Conservation (phyloP, 805 yeast species). For the Yarrowia sp. region DNA sequence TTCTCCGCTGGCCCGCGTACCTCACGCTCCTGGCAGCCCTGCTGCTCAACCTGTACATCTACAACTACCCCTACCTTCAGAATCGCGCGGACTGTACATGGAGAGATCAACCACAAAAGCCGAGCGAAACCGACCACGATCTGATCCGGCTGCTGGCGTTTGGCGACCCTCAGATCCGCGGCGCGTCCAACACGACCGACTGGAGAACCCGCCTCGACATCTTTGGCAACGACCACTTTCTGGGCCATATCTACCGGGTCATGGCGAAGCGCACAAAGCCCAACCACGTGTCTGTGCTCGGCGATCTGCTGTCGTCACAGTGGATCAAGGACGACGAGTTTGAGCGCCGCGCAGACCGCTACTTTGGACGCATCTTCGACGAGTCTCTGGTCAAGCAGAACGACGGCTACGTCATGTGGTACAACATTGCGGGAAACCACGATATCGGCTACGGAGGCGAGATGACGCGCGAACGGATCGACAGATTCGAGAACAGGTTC, state of each 20-base stretch:
- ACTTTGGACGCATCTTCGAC: conserved; percentile 37
- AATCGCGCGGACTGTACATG: background rate
- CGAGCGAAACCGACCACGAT: background rate
- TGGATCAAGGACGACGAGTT: conserved; percentile 92
- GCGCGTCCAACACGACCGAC: conserved; percentile 70
- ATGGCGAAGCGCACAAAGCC: conserved; percentile 69
- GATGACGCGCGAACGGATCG: conserved; percentile 86
- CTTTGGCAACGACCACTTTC: conserved; percentile 82
- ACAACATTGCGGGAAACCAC: conserved; percentile 88
- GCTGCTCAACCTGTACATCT: conserved; percentile 19
- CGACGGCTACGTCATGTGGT: conserved; percentile 45
- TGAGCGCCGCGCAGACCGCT: conserved; percentile 72
- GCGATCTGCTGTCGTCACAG: conserved; percentile 89
- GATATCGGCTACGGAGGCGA: conserved; percentile 96
- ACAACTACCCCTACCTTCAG: conserved; percentile 19
- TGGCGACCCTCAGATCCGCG: conserved; percentile 98
- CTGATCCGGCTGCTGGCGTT: conserved; percentile 65
- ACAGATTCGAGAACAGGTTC: conserved; percentile 67
- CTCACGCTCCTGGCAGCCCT: background rate
- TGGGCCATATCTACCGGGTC: conserved; percentile 75
- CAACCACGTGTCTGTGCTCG: conserved; percentile 81
- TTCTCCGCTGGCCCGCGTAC: conserved; percentile 25
- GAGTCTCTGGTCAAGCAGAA: conserved; percentile 11
- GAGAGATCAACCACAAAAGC: background rate
- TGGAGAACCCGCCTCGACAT: conserved; percentile 76